Conservation (phyloP, 129 eudicot genomes). For the Rutidosis leptorrhynchoides region DNA sequence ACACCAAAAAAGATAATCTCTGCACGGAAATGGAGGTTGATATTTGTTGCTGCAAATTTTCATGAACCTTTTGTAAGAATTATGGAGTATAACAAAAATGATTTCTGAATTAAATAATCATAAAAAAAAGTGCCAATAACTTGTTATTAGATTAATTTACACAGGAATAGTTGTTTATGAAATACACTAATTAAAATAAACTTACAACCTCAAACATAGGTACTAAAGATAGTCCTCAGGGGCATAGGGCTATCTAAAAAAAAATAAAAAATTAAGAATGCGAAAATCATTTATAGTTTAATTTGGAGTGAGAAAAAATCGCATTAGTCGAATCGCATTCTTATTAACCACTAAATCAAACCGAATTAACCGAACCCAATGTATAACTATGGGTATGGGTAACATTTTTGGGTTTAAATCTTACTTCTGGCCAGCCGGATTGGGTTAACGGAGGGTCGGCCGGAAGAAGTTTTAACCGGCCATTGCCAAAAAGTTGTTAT, state of each 20-base stretch:
- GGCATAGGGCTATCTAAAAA: too few relatives aligned
- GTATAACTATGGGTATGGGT: too few relatives aligned
- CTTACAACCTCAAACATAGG: background rate
- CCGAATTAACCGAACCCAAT: too few relatives aligned
- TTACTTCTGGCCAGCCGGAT: constrained; percentile 50
- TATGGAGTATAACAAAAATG: background rate
- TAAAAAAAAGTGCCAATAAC: background rate
- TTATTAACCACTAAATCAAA: too few relatives aligned
- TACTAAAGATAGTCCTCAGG: too few relatives aligned
- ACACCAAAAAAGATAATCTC: constrained; percentile 5
- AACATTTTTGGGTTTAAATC: constrained; percentile 33
- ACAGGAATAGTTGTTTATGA: background rate
- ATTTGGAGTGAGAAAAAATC: too few relatives aligned
- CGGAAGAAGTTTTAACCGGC: constrained; percentile 48
- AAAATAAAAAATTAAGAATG: too few relatives aligned
- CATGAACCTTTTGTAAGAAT: constrained; percentile 15
- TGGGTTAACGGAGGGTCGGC: constrained; percentile 25
- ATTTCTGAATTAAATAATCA: background rate
- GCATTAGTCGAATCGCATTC: too few relatives aligned
- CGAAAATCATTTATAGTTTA: too few relatives aligned
- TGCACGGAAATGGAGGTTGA: constrained; percentile 28
- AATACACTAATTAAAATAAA: too few relatives aligned
- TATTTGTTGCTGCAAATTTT: constrained; percentile 24
- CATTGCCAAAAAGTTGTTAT: constrained; percentile 45
- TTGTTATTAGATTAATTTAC: background rate